Base-by-base conservation (phyloP, 495 filamentous ascomycete species). In the Antarctomyces pellizariae region DNA sequence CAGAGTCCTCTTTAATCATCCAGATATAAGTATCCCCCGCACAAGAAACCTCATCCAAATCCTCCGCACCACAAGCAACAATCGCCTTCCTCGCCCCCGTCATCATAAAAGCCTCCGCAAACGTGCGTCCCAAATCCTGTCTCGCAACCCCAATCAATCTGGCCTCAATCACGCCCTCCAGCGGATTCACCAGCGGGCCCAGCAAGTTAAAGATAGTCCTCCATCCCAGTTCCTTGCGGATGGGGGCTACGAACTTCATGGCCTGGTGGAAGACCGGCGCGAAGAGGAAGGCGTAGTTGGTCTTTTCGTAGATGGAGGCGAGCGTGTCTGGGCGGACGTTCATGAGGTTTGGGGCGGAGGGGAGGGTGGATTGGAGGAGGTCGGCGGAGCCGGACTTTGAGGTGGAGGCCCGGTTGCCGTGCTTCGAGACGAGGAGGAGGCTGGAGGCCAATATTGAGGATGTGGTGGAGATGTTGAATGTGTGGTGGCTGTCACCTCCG, bases 201-300 rank as follows among this genome's bases (percentile, higher is more conserved):
- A 95, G 63, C 0, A 95, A 58, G 49, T 97, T 95, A 66, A 95
- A 97, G 39, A 97, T 82, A 1, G 86, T 95, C 23, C 84, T 66
- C 50, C 82, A 76, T 26, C 79, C 80, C 6, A 99, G 64, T 42
- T 75, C 68, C 32, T 64, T 71, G 12, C 89, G 72, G 31, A 92
- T 71, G 4, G 67, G 57, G 7, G 79, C 80, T 12, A 84, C 80
- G 44, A 79, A 63, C 37, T 62, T 64, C 75, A 95, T 91, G 20
- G 75, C 82, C 0, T 77, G 77, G 52, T 99, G 89, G 60, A 93
- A 99, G 36, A 82, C 72, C 15, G 83, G 89, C 0, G 89, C 89
- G 45, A 86, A 99, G 16, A 99, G 67, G 54, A 99, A 99, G 28
- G 74, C 71, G 53, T 95, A 99, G 49, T 79, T 91, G 34, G 70